Percentiles rank a stretch among this genome's conserved stretches.
These are phyloP conservation scores for Claviceps spartinae DNA, from an alignment of 2,329 filamentous ascomycete genomes.

Conservation along the genomic window DNA sequence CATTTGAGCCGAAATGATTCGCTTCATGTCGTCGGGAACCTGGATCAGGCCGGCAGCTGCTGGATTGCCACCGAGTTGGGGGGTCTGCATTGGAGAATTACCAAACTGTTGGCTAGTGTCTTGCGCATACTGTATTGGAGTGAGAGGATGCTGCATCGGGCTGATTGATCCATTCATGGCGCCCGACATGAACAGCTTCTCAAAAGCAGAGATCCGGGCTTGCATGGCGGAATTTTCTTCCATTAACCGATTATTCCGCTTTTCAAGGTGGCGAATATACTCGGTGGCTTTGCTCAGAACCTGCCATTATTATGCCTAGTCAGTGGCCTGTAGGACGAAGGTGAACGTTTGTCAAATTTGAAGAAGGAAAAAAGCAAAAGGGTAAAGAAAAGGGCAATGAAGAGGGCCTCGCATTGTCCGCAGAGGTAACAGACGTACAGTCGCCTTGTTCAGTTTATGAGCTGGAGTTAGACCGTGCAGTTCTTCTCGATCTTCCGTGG, in stretches of 20 bases:
- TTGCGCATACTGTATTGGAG: slow-evolving; percentile 35
- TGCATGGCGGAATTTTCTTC: slow-evolving; percentile 76
- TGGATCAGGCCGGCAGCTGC: slow-evolving; percentile 45
- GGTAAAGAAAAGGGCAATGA: background rate
- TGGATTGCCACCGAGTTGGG: slow-evolving; percentile 24
- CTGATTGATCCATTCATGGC: slow-evolving; percentile 52
- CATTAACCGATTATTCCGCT: slow-evolving; percentile 67
- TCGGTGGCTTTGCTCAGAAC: slow-evolving; percentile 89
- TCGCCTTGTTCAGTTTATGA: slow-evolving; percentile 96
- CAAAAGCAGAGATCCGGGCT: slow-evolving; percentile 58
- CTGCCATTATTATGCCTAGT: slow-evolving; percentile 18
- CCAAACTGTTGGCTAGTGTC: slow-evolving; percentile 31
- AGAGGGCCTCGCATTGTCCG: background rate
- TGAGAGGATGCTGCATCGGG: slow-evolving; percentile 39
- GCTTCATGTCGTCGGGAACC: slow-evolving; percentile 53
- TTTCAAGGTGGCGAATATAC: slow-evolving; percentile 88
- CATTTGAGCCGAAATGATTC: slow-evolving; percentile 44
- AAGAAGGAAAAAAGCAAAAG: too few relatives aligned
- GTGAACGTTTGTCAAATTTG: background rate
- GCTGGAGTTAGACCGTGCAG: slow-evolving; percentile 63
- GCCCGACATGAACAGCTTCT: slow-evolving; percentile 66
- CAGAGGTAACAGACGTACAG: slow-evolving; percentile 33
- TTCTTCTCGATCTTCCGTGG: slow-evolving; percentile 64
- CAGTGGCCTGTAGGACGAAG: background rate
- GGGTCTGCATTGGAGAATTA: slow-evolving; percentile 29